Base-by-base conservation (phyloP, 331 rosid species). In the Spiraea crenata region DNA sequence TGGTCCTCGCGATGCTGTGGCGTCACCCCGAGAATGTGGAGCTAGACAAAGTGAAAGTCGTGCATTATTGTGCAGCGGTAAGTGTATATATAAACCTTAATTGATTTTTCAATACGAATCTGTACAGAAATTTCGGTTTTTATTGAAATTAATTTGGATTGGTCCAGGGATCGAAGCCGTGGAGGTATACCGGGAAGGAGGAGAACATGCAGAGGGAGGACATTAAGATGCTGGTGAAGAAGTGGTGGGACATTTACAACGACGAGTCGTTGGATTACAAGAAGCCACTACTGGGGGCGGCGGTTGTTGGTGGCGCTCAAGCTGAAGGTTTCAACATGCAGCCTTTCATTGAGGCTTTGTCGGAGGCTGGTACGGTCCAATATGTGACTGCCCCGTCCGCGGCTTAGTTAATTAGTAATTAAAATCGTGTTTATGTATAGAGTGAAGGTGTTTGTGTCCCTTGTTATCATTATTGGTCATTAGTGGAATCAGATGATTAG, bases 141-240 rank as follows among this genome's bases (percentile, higher is more conserved):
- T 51, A 49, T 5, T 49, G 1, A 8, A 6, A 6, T 58, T 1
- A 7, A 11, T 41, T 11, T 19, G 13, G 1, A n/a, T 17, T 17
- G 41, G 31, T 25, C 31, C 9, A 87, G 97, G 98, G 98, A 17
- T 92, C 98, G 0, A 92, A 92, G 85, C 98, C 98, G 0, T 92
- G 98, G 96, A 90, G 98, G 78, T 92, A 86, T 67, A 90, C 96
- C 0, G 96, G 98, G 42, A 70, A 77, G 50, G 98, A 90, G 69
- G 96, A 88, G 69, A 92, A 90, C 75, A 90, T 92, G 98, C 69
- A 90, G 31, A 86, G 98, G 67, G 96, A 88, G 25, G 98, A 92
- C 66, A 88, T 92, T 17, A 88, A 83, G 75, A 76, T 82, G 92
- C n/a, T 92, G 70, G 92, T 92, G 65, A 51, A 85, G 74, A 92